These are phyloP conservation scores for Gastrolobium bilobum DNA, from an alignment of 306 rosid species.

Conservation along the genomic window DNA sequence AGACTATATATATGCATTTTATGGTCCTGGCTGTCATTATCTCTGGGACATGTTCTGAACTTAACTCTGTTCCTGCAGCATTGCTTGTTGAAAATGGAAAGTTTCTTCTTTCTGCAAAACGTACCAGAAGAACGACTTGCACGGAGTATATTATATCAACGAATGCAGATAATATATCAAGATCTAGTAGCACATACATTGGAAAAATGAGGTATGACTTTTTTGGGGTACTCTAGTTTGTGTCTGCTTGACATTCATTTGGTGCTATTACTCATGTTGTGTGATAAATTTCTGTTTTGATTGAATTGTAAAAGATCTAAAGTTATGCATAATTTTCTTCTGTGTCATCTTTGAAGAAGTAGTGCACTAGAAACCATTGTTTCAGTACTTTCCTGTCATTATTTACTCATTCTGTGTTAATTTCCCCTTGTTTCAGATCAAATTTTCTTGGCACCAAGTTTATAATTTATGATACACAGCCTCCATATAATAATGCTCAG, in stretches of 20 bases:
- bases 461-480: slow-evolving; percentile 91
- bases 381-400: slow-evolving; percentile 1
- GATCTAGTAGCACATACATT: slow-evolving; percentile 88
- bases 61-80: slow-evolving; percentile 62
- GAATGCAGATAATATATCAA: slow-evolving; percentile 90
- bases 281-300: background rate
- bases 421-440: slow-evolving; percentile 66
- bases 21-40: background rate
- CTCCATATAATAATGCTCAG: slow-evolving; percentile 78
- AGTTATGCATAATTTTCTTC: background rate
- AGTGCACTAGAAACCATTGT: background rate
- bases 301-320: background rate
- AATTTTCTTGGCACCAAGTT: slow-evolving; percentile 98
- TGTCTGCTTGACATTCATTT: slow-evolving; percentile 11
- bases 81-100: slow-evolving; percentile 96
- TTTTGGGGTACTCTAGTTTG: background rate
- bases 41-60: slow-evolving; percentile 32
- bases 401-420: slow-evolving; percentile 2
- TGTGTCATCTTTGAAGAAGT: background rate
- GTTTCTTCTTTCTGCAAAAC: slow-evolving; percentile 94
- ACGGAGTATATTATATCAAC: slow-evolving; percentile 94
- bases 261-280: background rate
- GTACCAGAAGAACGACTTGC: slow-evolving; percentile 89
- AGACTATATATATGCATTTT: background rate
- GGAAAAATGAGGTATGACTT: slow-evolving; percentile 87